phyloP scores from a whole-genome alignment of 495 filamentous ascomycete species.

The Trichoderma parareesei region DNA sequence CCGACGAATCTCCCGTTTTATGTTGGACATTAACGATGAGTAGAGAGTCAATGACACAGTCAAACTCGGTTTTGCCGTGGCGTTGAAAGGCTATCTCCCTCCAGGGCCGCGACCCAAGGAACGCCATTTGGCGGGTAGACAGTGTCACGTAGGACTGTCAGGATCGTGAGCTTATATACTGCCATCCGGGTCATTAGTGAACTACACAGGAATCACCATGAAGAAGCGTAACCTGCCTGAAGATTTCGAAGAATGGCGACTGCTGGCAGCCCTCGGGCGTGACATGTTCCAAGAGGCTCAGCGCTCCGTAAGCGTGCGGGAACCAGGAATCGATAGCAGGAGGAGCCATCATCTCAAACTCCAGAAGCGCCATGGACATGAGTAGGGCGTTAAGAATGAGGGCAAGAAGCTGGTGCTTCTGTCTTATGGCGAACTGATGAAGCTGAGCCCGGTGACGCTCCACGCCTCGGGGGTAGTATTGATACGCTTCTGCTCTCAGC shows the following conservation, averaged over 20 bases:
- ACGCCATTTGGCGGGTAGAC: background rate
- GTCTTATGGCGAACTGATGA: background rate
- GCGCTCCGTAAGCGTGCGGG: background rate
- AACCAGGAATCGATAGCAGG: constrained; percentile 15
- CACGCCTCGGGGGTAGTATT: background rate
- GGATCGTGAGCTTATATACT: background rate
- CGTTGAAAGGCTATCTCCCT: background rate
- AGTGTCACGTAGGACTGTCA: background rate
- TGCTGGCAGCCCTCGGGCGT: background rate
- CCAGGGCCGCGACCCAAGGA: background rate
- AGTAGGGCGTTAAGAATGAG: constrained; percentile 3
- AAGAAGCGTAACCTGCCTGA: background rate
- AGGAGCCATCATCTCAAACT: constrained; percentile 25
- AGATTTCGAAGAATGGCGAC: background rate
- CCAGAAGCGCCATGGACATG: constrained; percentile 25
- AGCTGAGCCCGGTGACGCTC: background rate
- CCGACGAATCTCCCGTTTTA: background rate
- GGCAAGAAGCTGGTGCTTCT: background rate
- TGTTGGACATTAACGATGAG: background rate
- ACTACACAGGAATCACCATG: background rate
- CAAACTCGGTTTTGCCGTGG: background rate
- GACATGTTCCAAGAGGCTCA: background rate
- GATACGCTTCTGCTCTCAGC: background rate
- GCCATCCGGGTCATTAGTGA: background rate
- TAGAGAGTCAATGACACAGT: background rate